Evolutionary conservation across 176 grass and related monocot genomes (phyloP).

Genomic region (Rhynchospora tenuis): DNA sequence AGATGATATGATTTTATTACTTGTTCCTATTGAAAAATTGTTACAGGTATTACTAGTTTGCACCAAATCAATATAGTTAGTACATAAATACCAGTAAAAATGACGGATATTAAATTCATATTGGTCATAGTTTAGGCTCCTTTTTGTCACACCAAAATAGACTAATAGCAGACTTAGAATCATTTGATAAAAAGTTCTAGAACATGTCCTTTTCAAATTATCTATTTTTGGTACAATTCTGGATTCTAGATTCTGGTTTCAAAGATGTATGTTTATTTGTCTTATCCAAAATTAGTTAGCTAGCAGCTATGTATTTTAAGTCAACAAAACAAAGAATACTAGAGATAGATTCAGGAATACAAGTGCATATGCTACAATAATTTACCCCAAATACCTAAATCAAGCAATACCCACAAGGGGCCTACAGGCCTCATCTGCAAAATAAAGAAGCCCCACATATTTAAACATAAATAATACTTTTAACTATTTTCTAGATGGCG

Average conservation of each 20-base stretch:
- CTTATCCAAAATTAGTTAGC: background rate
- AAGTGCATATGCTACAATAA: background rate
- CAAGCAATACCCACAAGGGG: background rate
- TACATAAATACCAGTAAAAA: background rate
- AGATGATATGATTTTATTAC: background rate
- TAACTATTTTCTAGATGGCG: background rate
- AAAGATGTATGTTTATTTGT: background rate
- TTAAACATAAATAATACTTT: background rate
- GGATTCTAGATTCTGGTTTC: background rate
- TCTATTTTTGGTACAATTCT: background rate
- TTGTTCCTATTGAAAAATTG: background rate
- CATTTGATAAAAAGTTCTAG: background rate
- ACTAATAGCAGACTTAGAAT: background rate
- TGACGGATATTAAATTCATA: background rate
- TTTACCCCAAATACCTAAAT: background rate
- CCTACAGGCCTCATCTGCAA: background rate
- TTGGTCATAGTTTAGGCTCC: background rate
- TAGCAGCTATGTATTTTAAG: background rate
- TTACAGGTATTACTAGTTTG: background rate
- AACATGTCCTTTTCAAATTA: background rate
- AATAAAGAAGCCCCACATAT: background rate
- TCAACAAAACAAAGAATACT: background rate
- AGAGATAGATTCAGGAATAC: background rate
- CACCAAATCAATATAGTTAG: background rate
- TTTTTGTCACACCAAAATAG: background rate